These are phyloP conservation scores for Salix arbutifolia DNA, from an alignment of 345 rosid genomes.

Conservation along the genomic window DNA sequence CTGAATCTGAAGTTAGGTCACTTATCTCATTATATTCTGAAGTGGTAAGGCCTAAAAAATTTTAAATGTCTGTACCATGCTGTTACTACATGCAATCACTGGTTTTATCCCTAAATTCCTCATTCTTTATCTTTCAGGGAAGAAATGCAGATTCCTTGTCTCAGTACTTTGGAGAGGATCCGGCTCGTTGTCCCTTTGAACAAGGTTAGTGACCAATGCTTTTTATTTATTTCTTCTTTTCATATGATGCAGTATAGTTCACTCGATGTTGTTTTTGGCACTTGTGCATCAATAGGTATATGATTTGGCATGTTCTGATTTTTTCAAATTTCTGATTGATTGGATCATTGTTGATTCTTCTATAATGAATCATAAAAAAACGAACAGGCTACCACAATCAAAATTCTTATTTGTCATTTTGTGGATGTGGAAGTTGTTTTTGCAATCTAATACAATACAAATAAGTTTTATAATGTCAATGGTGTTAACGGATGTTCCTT, in stretches of 20 bases:
- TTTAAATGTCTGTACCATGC: neutral
- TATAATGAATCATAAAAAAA: neutral
- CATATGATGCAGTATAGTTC: neutral
- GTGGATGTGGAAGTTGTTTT: neutral
- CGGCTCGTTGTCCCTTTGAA: conserved; percentile 93
- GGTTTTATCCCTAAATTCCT: conserved; percentile 13
- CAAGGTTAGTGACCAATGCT: conserved; percentile 56
- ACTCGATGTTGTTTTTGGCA: neutral
- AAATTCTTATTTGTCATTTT: neutral
- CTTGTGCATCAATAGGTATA: neutral
- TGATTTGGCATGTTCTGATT: neutral
- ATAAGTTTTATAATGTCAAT: neutral
- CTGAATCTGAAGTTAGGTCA: conserved; percentile 83
- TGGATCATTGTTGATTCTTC: neutral
- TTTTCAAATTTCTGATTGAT: neutral
- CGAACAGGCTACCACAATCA: too few species aligned
- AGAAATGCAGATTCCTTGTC: conserved; percentile 92
- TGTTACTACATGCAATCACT: neutral
- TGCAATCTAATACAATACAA: neutral
- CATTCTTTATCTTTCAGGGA: conserved; percentile 54
- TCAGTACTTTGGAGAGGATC: conserved; percentile 97
- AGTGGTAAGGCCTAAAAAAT: conserved; percentile 57
- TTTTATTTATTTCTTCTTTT: conserved; percentile 6
- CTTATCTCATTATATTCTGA: conserved; percentile 72
- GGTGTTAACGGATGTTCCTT: neutral